Percentiles rank a stretch among this genome's conserved stretches.
Evolutionary conservation across 768 basidiomycete genomes (phyloP).

Genomic region (Boletus coccyginus): DNA sequence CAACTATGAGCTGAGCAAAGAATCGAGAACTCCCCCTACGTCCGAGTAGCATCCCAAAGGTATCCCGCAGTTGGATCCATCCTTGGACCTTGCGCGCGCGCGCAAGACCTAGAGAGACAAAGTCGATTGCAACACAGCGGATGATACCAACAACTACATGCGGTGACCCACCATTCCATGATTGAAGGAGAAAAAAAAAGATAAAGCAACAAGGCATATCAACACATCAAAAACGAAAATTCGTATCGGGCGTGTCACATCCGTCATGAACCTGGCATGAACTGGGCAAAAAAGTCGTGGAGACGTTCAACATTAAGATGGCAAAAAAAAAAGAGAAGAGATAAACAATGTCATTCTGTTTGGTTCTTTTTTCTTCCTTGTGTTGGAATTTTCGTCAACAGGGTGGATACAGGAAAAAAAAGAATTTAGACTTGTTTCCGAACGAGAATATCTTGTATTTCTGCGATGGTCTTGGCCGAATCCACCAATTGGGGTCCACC

Average conservation of each 20-base stretch:
- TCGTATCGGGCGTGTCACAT: constrained; percentile 12
- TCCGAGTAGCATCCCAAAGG: too few relatives aligned
- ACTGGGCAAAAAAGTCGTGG: neutral
- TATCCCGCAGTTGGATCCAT: too few relatives aligned
- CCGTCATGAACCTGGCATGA: constrained; percentile 29
- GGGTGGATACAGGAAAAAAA: neutral
- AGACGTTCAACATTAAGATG: neutral
- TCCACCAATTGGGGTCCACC: constrained; percentile 67
- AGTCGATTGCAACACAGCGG: constrained; percentile 13
- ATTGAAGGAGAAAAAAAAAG: neutral
- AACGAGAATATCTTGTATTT: constrained; percentile 69
- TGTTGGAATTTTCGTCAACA: constrained; percentile 2
- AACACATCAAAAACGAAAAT: constrained; percentile 2
- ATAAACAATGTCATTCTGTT: constrained; percentile 1
- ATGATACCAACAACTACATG: constrained; percentile 25
- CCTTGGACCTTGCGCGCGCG: neutral
- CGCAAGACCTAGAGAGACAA: neutral
- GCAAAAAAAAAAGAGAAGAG: neutral
- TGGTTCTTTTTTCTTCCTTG: neutral
- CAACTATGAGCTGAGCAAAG: too few relatives aligned
- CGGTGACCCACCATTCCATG: constrained; percentile 8
- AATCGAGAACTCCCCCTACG: neutral
- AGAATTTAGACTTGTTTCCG: constrained; percentile 37
- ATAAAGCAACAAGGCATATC: constrained; percentile 9
- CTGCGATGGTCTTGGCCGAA: constrained; percentile 64